These are phyloP conservation scores for Psophocarpus tetragonolobus DNA, from an alignment of 306 rosid genomes.

Conservation along the genomic window DNA sequence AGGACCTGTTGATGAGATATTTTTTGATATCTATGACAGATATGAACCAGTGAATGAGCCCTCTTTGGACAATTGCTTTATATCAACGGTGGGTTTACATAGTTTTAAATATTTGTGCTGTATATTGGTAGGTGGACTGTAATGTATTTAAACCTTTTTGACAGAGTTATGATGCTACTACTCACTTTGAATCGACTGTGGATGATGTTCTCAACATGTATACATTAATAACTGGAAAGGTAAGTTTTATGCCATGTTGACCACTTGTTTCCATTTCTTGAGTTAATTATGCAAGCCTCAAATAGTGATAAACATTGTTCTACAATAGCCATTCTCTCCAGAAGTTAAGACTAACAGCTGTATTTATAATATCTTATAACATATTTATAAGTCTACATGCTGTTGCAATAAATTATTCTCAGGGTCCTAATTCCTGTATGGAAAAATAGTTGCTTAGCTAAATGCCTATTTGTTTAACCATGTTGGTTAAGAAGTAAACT, in stretches of 20 bases:
- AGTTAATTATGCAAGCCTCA: neutral
- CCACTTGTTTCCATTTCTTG: slow-evolving; percentile 22
- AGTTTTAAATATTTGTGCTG: neutral
- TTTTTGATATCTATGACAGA: slow-evolving; percentile 87
- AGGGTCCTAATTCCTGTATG: neutral
- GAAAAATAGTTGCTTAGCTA: slow-evolving; percentile 1
- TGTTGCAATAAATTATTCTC: neutral
- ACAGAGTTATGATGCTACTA: slow-evolving; percentile 98
- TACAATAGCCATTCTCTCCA: neutral
- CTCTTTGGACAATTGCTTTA: slow-evolving; percentile 82
- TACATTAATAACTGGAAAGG: slow-evolving; percentile 93
- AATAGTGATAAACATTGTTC: neutral
- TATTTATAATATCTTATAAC: neutral
- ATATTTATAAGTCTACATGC: neutral
- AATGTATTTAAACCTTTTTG: slow-evolving; percentile 8
- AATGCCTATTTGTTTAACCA: neutral
- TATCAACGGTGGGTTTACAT: slow-evolving; percentile 73
- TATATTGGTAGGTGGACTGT: neutral
- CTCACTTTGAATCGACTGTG: slow-evolving; percentile 95
- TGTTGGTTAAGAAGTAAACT: too few relatives aligned
- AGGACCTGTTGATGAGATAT: slow-evolving; percentile 90
- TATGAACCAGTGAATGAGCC: slow-evolving; percentile 91
- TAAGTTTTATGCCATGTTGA: slow-evolving; percentile 24
- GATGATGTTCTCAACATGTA: slow-evolving; percentile 93
- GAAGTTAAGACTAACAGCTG: neutral